Percentiles rank a stretch among this genome's conserved stretches.
phyloP scores from a whole-genome alignment of 306 rosid genomes.

The Boehmeria nivea region DNA sequence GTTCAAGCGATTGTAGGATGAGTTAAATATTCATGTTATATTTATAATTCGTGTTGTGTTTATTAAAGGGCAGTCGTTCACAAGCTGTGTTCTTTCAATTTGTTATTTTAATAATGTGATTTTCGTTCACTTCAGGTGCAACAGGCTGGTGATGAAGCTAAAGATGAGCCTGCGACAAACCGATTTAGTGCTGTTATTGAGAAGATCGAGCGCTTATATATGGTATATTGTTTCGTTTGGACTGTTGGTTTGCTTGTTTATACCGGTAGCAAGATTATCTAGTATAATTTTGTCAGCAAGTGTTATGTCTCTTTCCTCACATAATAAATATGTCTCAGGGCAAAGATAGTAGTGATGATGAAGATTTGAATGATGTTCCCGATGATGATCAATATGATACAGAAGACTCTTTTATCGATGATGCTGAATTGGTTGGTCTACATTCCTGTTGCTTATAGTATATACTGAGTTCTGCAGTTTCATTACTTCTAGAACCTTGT shows the following conservation, averaged over 20 bases:
- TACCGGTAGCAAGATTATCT: not conserved
- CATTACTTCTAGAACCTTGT: constrained; percentile 14
- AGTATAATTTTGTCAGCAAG: constrained; percentile 4
- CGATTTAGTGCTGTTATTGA: constrained; percentile 96
- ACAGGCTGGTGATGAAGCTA: constrained; percentile 53
- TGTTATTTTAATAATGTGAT: not conserved
- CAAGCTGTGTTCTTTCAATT: not conserved
- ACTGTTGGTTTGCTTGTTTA: not conserved
- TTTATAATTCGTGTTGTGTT: not conserved
- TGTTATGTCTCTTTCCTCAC: not conserved
- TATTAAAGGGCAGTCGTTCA: too few species aligned
- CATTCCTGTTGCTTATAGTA: not conserved
- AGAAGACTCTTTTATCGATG: constrained; percentile 96
- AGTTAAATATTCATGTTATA: too few species aligned
- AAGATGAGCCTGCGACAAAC: constrained; percentile 63
- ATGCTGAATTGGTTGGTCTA: constrained; percentile 85
- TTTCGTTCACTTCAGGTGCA: constrained; percentile 44
- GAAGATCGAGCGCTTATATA: constrained; percentile 95
- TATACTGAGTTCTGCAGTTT: constrained; percentile 24
- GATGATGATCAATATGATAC: constrained; percentile 99
- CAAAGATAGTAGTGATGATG: constrained; percentile 93
- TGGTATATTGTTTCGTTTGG: constrained; percentile 39
- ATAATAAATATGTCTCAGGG: constrained; percentile 51
- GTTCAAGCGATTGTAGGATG: not conserved
- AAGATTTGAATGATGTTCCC: constrained; percentile 64